Conservation (phyloP, 2,329 filamentous ascomycete genomes). For the Colletotrichum sojae region DNA sequence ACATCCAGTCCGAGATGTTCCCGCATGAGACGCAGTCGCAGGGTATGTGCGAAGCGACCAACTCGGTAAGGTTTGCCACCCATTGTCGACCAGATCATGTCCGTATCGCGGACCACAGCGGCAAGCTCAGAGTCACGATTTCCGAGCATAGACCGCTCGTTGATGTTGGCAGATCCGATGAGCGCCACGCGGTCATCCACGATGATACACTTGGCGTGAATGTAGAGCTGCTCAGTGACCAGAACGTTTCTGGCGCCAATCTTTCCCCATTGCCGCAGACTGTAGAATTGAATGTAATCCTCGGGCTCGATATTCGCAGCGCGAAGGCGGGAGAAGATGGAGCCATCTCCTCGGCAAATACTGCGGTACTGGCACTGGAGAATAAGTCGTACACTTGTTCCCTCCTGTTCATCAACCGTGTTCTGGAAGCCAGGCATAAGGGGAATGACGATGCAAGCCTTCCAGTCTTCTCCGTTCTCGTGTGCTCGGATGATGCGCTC, state of each 20-base stretch:
- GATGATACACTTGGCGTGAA: slow-evolving; percentile 96
- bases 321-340: slow-evolving; percentile 89
- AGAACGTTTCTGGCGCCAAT: slow-evolving; percentile 83
- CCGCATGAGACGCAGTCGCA: slow-evolving; percentile 94
- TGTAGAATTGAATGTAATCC: slow-evolving; percentile 96
- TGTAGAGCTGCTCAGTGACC: slow-evolving; percentile 97
- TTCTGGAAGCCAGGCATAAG: slow-evolving; percentile 99
- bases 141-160: slow-evolving; percentile 95
- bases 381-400: slow-evolving; percentile 93
- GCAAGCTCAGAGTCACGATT: slow-evolving; percentile 93
- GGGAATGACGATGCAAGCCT: slow-evolving; percentile 89
- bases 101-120: slow-evolving; percentile 90
- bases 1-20: slow-evolving; percentile 97
- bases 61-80: slow-evolving; percentile 90
- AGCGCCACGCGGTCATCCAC: slow-evolving; percentile 94
- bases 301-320: slow-evolving; percentile 89
- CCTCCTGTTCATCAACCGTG: slow-evolving; percentile 93
- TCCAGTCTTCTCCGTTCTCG: slow-evolving; percentile 89
- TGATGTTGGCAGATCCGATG: slow-evolving; percentile 98
- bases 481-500: slow-evolving; percentile 90
- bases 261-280: slow-evolving; percentile 90
- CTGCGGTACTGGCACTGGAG: slow-evolving; percentile 98
- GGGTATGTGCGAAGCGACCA: slow-evolving; percentile 90
- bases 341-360: slow-evolving; percentile 92
- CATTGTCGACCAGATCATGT: slow-evolving; percentile 95